Conservation (phyloP, 2,329 filamentous ascomycete genomes). For the Rhinocladiella mackenziei region DNA sequence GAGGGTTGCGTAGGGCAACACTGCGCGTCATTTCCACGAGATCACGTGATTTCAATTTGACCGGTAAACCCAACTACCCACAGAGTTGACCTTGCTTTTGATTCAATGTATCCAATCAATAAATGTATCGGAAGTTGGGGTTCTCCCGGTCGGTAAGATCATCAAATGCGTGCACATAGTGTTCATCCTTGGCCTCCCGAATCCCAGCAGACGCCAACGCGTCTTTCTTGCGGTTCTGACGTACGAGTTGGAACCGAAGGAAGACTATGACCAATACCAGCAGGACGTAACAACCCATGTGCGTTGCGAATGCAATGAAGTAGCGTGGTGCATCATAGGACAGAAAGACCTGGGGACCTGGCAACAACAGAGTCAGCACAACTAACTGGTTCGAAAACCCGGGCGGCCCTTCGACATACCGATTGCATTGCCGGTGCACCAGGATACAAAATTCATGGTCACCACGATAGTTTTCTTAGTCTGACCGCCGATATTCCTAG, state of each 20-base stretch:
- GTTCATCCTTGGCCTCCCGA: slow-evolving; percentile 10
- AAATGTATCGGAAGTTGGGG: slow-evolving; percentile 60
- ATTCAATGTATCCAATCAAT: too few species aligned
- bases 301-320: slow-evolving; percentile 65
- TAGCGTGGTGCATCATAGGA: slow-evolving; percentile 60
- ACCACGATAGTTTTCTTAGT: slow-evolving; percentile 69
- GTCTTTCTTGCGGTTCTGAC: slow-evolving; percentile 59
- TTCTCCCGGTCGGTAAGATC: slow-evolving; percentile 67
- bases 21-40: too few species aligned
- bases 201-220: slow-evolving; percentile 32
- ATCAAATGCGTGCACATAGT: slow-evolving; percentile 50
- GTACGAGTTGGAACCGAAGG: slow-evolving; percentile 56
- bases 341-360: slow-evolving; percentile 61
- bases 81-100: too few species aligned
- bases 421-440: slow-evolving; percentile 65
- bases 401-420: slow-evolving; percentile 1
- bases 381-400: background rate
- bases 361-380: background rate
- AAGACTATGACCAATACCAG: slow-evolving; percentile 56
- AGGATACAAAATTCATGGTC: slow-evolving; percentile 66
- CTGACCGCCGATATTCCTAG: slow-evolving; percentile 66
- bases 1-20: too few species aligned
- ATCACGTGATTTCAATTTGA: too few species aligned
- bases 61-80: too few species aligned
- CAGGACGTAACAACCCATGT: slow-evolving; percentile 64